These are phyloP conservation scores for Malassezia pachydermatis DNA, from an alignment of 1,284 basidiomycete species.

Conservation along the genomic window DNA sequence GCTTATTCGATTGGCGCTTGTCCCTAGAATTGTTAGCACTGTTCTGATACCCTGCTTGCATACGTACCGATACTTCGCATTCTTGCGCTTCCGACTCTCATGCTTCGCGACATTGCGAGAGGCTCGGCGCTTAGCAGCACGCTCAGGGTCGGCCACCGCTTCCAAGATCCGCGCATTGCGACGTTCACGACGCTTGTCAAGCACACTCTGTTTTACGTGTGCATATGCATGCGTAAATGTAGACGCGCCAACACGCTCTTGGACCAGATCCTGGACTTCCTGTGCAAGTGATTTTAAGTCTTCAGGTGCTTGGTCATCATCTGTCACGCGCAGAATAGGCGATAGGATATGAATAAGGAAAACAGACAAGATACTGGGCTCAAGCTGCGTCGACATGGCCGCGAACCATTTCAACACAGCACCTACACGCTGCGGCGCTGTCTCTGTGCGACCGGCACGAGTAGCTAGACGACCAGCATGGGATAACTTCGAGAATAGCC, in stretches of 20 bases:
- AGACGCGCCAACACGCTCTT: conserved; percentile 70
- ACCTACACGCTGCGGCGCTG: not conserved
- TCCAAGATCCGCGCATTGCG: conserved; percentile 57
- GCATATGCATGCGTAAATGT: conserved; percentile 71
- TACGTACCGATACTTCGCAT: conserved; percentile 13
- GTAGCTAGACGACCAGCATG: conserved; percentile 60
- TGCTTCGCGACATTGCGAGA: conserved; percentile 24
- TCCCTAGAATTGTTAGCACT: too few relatives aligned
- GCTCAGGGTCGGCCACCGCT: conserved; percentile 33
- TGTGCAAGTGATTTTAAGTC: conserved; percentile 70
- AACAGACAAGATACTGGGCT: conserved; percentile 54
- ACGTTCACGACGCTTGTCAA: conserved; percentile 63
- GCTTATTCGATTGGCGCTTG: conserved; percentile 4
- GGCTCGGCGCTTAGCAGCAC: conserved; percentile 23
- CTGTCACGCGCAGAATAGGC: conserved; percentile 71
- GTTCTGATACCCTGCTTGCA: too few relatives aligned
- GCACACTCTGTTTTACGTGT: conserved; percentile 62
- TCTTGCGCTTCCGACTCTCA: conserved; percentile 27
- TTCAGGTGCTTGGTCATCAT: conserved; percentile 55
- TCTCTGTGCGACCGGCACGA: conserved; percentile 23
- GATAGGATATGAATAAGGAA: conserved; percentile 76
- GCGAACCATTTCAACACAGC: conserved; percentile 62
- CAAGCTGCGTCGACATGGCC: conserved; percentile 69
- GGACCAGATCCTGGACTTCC: conserved; percentile 80
- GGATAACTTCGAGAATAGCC: conserved; percentile 87